Evolutionary conservation across 352 stramenopile genomes (phyloP), one percentile per base, ranked within the genome.

Genomic region (Phytophthora rubi): DNA sequence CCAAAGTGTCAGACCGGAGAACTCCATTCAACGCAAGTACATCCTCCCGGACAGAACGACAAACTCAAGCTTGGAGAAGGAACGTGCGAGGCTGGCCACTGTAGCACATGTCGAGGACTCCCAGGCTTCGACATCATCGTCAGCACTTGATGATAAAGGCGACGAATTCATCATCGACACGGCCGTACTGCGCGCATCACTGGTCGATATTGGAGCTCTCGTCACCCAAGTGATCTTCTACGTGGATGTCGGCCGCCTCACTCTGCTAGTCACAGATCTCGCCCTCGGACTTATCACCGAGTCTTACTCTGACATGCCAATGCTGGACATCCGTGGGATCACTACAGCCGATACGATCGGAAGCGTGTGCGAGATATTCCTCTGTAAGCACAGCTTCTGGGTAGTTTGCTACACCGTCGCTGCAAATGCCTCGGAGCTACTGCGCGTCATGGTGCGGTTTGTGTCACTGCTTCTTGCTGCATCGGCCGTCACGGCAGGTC

Each of bases 251-350:
- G 66, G 65, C 12, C 71, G 70, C 62, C 68, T 76, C 45, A 58
- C 57, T 35, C 16, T 85, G 52, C 33, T 74, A 18, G 57, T 75
- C 30, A 49, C 69, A 30, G 75, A 85, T 59, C 62, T 87, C n/a
- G 58, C 71, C 30, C 59, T 81, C 30, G 63, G 68, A 9, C 62
- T 92, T 23, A 76, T 89, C 33, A 89, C 81, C 0, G 81, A 92
- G 51, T 92, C 84, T 48, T 92, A 89, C 53, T 80, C 77, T 15
- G 75, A 81, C 35, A 62, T 92, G 42, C 68, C 75, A 3, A 69
- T 75, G 28, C 65, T 92, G 23, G 84, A 92, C 45, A 84, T 90
- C n/a, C 77, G 82, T 32, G 84, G 80, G 23, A 71, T 83, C 35
- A 70, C 75, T 8, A 71, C 79, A 13, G 79, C 85, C 35, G 79